Base-by-base conservation (phyloP, 768 basidiomycete species). In the Asterophora parasitica region DNA sequence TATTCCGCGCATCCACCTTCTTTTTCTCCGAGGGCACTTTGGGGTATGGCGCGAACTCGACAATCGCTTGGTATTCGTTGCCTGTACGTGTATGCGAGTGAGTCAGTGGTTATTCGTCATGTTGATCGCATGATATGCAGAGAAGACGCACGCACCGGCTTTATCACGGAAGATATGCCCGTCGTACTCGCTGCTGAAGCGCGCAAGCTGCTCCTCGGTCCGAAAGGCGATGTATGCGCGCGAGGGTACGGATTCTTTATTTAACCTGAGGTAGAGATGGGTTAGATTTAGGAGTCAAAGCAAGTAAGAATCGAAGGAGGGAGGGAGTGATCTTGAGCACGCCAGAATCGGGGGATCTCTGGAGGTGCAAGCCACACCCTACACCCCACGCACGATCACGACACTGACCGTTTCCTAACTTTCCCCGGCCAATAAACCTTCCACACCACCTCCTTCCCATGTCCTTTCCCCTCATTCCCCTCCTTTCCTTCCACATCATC, bases 41-140 rank as follows among this genome's bases (percentile, higher is more conserved):
- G 64, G 92, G 93, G 53, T 86, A 90, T 4, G 93, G 92, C 0
- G 96, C 88, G 59, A 88, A 97, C 65, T 99, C 95, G 6, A 99
- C 92, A 4, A 96, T 73, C 1, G 90, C 93, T 41, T 85, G 76
- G 2, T 82, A 89, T 61, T 95, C 91, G 58, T 85, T 86, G 12
- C 95, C 95, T 95, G 55, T 4, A 16, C n/a, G 23, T 1, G n/a
- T 7, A 16, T 37, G 46, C 26, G 44, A 27, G 34, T 45, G 41
- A n/a, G 26, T 16, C 37, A 42, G 16, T 40, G 8, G 20, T 20
- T 40, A 26, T 13, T 7, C 20, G 4, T 4, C 19, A 3, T 13
- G 28, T 30, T 5, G 28, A 30, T 30, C 10, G 16, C 30, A 5
- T 17, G 12, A 42, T 38, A 20, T 34, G 41, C 19, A 49, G 12